These are phyloP conservation scores for Oidium heveae DNA, from an alignment of 2,329 filamentous ascomycete genomes.

Conservation along the genomic window DNA sequence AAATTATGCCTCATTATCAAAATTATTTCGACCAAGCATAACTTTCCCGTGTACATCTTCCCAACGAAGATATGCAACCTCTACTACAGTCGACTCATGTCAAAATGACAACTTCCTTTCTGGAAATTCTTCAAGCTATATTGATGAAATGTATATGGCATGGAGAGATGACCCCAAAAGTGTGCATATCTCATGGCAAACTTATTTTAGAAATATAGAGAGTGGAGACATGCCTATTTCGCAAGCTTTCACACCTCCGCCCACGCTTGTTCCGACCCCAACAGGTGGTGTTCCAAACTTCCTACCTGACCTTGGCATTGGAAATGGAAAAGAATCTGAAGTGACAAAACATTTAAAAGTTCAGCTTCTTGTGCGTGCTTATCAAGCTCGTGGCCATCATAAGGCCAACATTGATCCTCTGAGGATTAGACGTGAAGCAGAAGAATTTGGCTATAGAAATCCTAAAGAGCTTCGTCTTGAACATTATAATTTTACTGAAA, in stretches of 20 bases:
- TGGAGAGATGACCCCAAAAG: constrained; percentile 87
- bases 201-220: constrained; percentile 99
- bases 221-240: constrained; percentile 92
- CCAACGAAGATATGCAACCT: constrained; percentile 29
- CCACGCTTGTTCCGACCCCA: constrained; percentile 65
- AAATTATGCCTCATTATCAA: constrained; percentile 14
- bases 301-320: constrained; percentile 41
- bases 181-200: constrained; percentile 95
- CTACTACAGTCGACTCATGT: constrained; percentile 34
- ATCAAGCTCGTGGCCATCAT: constrained; percentile 94
- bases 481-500: constrained; percentile 86
- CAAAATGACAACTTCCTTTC: constrained; percentile 90
- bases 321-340: constrained; percentile 46
- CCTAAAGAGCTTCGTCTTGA: constrained; percentile 83
- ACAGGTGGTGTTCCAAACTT: constrained; percentile 53
- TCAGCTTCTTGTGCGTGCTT: constrained; percentile 85
- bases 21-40: constrained; percentile 21
- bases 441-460: constrained; percentile 63
- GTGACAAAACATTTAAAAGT: constrained; percentile 95
- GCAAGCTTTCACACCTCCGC: constrained; percentile 87
- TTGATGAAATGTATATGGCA: constrained; percentile 98
- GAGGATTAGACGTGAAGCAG: constrained; percentile 66
- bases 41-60: constrained; percentile 20
- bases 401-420: constrained; percentile 95
- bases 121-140: constrained; percentile 93